Base-by-base conservation (phyloP, 805 yeast genomes). In the Cyberlindnera samutprakarnensis region DNA sequence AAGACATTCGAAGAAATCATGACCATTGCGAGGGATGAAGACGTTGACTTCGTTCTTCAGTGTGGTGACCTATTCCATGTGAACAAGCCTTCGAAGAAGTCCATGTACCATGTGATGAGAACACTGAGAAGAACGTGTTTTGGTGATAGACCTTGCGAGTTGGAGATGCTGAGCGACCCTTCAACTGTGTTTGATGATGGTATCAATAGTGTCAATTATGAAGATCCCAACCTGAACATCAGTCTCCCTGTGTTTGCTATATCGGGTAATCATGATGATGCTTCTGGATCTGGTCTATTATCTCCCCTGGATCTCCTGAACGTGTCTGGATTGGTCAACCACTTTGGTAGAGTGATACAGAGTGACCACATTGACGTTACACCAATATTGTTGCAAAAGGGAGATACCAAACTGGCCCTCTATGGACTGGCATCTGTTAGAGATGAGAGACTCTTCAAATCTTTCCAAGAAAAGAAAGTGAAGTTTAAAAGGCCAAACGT, bases 201-300 rank as follows among this genome's bases (percentile, higher is more conserved):
- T 13, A 66, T 81, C 43, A 71, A 77, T 30, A 70, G 72, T 34
- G 82, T 88, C 18, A 87, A 87, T 49, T 94, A 84, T 53, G 92
- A 85, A 50, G 97, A 92, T 54, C 86, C 90, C 2, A 86, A 92
- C 54, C 57, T 85, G 38, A 92, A 92, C 55, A 78, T 92, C 3
- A 76, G 94, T 0, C 70, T 88, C 12, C 98, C 98, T 0, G 71
- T 92, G 7, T 86, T 92, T 63, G 90, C 88, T 6, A 90, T 92
- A 4, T 76, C 90, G 28, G 98, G 98, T 3, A 92, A 92, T 49
- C 98, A 92, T 54, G 98, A 92, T 56, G 97, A 92, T 57, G 85
- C 95, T 4, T 83, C 95, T 0, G 97, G 97, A 2, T 83, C 76
- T 32, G 78, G 80, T 15, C 59, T 84, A 33, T 61, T 92, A 11